A percentile compares a stretch with the other conserved stretches of the same genome.
Conservation (phyloP, 441 rosid species). For the Hura crepitans region DNA sequence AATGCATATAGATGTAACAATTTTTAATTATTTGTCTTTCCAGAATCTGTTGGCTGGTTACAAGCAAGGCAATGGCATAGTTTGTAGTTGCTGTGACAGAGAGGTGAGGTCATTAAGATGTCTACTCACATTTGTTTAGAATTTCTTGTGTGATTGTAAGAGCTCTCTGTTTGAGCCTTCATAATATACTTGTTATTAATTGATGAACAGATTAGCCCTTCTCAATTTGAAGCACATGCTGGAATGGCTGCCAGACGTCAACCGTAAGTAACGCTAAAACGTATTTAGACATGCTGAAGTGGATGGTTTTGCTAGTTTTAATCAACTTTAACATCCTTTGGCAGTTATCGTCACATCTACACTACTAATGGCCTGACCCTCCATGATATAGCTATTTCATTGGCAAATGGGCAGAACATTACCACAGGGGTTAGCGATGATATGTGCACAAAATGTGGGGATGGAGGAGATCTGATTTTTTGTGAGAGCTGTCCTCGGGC, state of each 20-base stretch:
- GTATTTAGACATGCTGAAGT: neutral
- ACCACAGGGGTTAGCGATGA: conserved; percentile 71
- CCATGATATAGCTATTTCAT: conserved; percentile 81
- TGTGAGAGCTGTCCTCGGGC: conserved; percentile 83
- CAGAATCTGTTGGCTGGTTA: conserved; percentile 72
- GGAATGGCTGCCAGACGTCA: conserved; percentile 98
- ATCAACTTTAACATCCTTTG: conserved; percentile 21
- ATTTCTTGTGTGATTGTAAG: conserved; percentile 5
- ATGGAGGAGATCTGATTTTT: conserved; percentile 64
- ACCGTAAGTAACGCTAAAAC: conserved; percentile 60
- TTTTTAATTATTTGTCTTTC: conserved; percentile 11
- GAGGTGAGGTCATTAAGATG: conserved; percentile 47
- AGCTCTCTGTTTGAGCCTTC: conserved; percentile 6
- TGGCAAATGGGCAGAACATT: conserved; percentile 71
- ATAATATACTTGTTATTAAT: conserved; percentile 7
- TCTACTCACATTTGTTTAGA: neutral
- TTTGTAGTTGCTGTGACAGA: conserved; percentile 70
- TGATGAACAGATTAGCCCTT: conserved; percentile 79
- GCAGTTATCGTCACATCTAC: conserved; percentile 91
- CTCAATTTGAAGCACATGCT: conserved; percentile 98
- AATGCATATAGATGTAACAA: neutral
- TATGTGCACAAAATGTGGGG: conserved; percentile 84
- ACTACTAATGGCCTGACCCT: conserved; percentile 75
- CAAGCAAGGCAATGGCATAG: conserved; percentile 82
- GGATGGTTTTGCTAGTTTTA: conserved; percentile 7